These are phyloP conservation scores for Kregervanrija fluxuum DNA, from an alignment of 805 yeast species.

Conservation along the genomic window DNA sequence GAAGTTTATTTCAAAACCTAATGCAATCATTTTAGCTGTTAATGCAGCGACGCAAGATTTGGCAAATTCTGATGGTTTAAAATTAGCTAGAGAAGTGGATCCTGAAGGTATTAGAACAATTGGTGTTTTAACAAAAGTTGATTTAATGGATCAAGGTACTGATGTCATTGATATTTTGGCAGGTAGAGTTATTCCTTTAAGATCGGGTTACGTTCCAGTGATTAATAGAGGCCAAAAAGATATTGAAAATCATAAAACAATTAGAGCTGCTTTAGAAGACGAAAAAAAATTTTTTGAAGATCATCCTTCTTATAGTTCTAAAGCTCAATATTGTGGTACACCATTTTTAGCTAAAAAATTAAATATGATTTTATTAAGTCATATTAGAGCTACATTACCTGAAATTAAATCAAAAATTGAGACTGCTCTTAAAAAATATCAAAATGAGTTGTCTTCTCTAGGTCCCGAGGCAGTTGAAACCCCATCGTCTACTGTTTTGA, in stretches of 20 bases:
- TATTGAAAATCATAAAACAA: constrained; percentile 81
- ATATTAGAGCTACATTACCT: constrained; percentile 82
- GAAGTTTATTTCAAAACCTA: constrained; percentile 91
- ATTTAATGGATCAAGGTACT: constrained; percentile 96
- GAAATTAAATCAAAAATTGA: constrained; percentile 90
- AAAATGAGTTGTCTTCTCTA: constrained; percentile 63
- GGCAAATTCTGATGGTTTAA: constrained; percentile 94
- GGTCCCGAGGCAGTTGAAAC: constrained; percentile 89
- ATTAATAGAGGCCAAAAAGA: constrained; percentile 96
- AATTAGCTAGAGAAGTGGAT: constrained; percentile 95
- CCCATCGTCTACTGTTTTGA: constrained; percentile 82
- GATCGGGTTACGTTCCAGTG: constrained; percentile 95
- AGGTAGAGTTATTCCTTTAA: constrained; percentile 89
- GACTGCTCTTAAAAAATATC: constrained; percentile 76
- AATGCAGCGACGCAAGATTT: constrained; percentile 95
- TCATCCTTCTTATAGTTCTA: constrained; percentile 86
- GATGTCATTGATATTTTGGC: constrained; percentile 94
- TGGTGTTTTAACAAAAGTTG: constrained; percentile 94
- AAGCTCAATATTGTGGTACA: constrained; percentile 97
- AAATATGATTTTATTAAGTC: constrained; percentile 80
- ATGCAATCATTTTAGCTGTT: constrained; percentile 89
- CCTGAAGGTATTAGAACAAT: constrained; percentile 94
- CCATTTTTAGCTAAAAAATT: constrained; percentile 91
- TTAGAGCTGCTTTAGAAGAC: constrained; percentile 76
- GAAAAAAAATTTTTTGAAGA: constrained; percentile 78